Evolutionary conservation across 805 yeast species (phyloP).

Genomic region (Candida vaughaniae): DNA sequence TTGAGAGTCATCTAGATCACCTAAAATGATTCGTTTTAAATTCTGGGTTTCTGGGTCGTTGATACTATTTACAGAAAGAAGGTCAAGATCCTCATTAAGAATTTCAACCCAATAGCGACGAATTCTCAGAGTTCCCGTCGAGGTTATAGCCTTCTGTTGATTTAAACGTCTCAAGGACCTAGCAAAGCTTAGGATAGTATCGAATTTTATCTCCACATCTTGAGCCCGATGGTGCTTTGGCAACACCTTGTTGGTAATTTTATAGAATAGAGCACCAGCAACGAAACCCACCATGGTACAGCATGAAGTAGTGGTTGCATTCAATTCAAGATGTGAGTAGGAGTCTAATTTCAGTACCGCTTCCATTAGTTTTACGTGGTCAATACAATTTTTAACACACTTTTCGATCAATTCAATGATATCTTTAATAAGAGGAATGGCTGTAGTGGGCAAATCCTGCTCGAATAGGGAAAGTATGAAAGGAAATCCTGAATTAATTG

Average conservation of each 20-base stretch:
- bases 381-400: constrained; percentile 1
- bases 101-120: constrained; percentile 11
- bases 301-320: constrained; percentile 1
- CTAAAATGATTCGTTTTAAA: constrained; percentile 2
- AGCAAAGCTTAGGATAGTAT: neutral
- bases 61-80: constrained; percentile 2
- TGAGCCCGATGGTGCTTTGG: constrained; percentile 2
- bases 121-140: constrained; percentile 12
- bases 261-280: constrained; percentile 6
- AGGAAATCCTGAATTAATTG: neutral
- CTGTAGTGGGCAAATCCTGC: neutral
- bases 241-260: constrained; percentile 1
- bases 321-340: constrained; percentile 1
- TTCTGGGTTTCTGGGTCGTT: constrained; percentile 1
- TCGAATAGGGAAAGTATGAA: constrained; percentile 6
- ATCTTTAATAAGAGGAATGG: constrained; percentile 1
- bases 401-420: constrained; percentile 2
- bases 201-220: constrained; percentile 1
- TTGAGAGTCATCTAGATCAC: constrained; percentile 1
- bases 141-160: constrained; percentile 2
- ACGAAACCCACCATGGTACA: constrained; percentile 6
- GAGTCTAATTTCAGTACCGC: neutral
- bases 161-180: constrained; percentile 1
- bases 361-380: constrained; percentile 1
- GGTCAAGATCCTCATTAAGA: constrained; percentile 10